Base-by-base conservation (phyloP, 2,329 filamentous ascomycete species). In the Immersiporthe knoxdaviesiana region DNA sequence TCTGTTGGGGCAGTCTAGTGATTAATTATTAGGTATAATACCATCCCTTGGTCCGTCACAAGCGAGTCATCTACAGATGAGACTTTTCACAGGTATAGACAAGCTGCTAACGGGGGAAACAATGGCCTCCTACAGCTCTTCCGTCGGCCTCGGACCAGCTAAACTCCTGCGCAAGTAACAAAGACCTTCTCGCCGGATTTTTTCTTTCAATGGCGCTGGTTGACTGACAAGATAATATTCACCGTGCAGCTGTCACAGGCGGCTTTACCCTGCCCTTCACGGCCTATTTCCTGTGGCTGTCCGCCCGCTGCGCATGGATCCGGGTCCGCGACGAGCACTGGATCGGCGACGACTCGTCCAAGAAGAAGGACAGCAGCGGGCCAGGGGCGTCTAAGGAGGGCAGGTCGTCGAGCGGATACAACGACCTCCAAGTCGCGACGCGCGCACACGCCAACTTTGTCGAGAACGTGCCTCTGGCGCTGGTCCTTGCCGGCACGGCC, bases 381-480 rank as follows among this genome's bases (percentile, higher is more conserved):
- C 2, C 27, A 4, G 44, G 47, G 18, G 14, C 60, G 11, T 71
- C 70, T 21, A 72, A 72, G 60, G 72, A 72, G 60, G 59, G 71
- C 24, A 41, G 59, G 24, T 58, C 63, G 62, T 41, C 66, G 2
- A 60, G 39, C 66, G 66, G 66, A 60, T 32, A 69, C 56, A 74
- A 75, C 71, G 70, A 71, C 65, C 72, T 78, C 52, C 75, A 73
- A 68, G 68, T 76, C 30, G 73, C 75, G 24, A 70, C 64, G 27
- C 74, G 76, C 32, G 72, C 73, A 68, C 76, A 79, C 66, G 67
- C 72, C 61, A 78, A 78, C 67, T 79, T 77, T 67, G 67, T 71
- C 68, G 76, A 79, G 74, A 75, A 78, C 68, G 77, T 78, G 41
- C 77, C 76, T 12, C 69, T 77, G 2, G 77, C 73, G n/a, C 70